Base-by-base conservation (phyloP, 2,329 filamentous ascomycete species). In the Cladophialophora immunda region DNA sequence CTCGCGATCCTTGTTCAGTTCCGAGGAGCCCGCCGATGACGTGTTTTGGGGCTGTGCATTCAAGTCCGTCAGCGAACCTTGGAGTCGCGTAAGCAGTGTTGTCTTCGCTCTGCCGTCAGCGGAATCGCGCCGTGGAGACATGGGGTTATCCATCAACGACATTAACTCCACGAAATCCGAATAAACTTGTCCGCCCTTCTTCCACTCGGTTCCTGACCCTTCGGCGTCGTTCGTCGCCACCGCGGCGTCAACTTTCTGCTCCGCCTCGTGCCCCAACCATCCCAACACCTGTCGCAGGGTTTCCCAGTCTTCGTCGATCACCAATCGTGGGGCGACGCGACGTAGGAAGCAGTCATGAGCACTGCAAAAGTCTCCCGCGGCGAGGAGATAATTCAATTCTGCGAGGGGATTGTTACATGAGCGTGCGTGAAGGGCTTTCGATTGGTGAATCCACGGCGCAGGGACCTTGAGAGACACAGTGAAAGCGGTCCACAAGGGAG, bases 101-200 rank as follows among this genome's bases (percentile, higher is more conserved):
- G 15, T 13, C 34, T 55, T 55, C 19, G 75, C 75, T 30, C 79
- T 78, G 47, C 75, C 77, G 55, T 76, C 79, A 68, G 41, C 73
- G 58, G 62, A 69, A 66, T 69, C 60, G 74, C 75, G 34, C 70
- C 72, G 25, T 81, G 73, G 11, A 74, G 76, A 29, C 73, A 73
- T 55, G 80, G 73, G n/a, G 80, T 73, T 62, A 75, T 41, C 76
- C 65, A 52, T 76, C 71, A 72, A 76, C 72, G 68, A 79, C 22
- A 84, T 78, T 41, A 89, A 76, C 57, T 81, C 80, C 32, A 88
- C 79, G 75, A 86, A 89, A 73, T 88, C 86, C 34, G 85, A 83
- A 76, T 97, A 98, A 27, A 98, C 89, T 4, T 93, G 94, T 30
- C 93, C 94, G 82, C 95, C 95, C 97, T 61, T 90, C 89, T 11